Conservation (phyloP, 2,329 filamentous ascomycete species). For the Trichoderma endophyticum region DNA sequence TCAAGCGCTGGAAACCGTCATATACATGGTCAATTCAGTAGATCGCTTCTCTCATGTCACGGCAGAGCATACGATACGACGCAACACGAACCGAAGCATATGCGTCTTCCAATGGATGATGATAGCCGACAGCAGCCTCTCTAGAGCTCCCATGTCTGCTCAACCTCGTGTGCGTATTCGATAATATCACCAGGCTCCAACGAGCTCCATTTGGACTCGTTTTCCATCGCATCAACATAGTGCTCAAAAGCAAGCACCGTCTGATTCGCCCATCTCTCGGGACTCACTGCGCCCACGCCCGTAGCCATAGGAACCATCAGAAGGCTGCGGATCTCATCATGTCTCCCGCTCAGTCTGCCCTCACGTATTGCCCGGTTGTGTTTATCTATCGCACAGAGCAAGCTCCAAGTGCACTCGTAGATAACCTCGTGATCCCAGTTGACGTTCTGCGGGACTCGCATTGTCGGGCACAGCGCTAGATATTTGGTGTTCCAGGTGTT, state of each 20-base stretch:
- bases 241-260: slow-evolving; percentile 50
- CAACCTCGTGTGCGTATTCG: slow-evolving; percentile 15
- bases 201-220: slow-evolving; percentile 40
- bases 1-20: neutral
- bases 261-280: slow-evolving; percentile 49
- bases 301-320: slow-evolving; percentile 53
- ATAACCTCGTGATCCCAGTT: slow-evolving; percentile 51
- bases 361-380: slow-evolving; percentile 38
- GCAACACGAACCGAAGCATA: neutral
- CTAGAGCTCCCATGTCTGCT: neutral
- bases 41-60: too few relatives aligned
- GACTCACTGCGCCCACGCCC: slow-evolving; percentile 44
- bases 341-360: neutral
- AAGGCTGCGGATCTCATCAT: slow-evolving; percentile 38
- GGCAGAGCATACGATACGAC: neutral
- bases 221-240: slow-evolving; percentile 45
- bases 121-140: neutral
- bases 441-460: slow-evolving; percentile 44
- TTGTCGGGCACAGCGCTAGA: slow-evolving; percentile 52
- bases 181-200: slow-evolving; percentile 26
- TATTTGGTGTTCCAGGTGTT: slow-evolving; percentile 43
- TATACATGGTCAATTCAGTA: neutral
- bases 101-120: neutral
- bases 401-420: slow-evolving; percentile 52
- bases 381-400: slow-evolving; percentile 47